Evolutionary conservation across 2,329 filamentous ascomycete genomes (phyloP), one percentile per base, ranked within the genome.

Genomic region (Penicillium brasilianum): DNA sequence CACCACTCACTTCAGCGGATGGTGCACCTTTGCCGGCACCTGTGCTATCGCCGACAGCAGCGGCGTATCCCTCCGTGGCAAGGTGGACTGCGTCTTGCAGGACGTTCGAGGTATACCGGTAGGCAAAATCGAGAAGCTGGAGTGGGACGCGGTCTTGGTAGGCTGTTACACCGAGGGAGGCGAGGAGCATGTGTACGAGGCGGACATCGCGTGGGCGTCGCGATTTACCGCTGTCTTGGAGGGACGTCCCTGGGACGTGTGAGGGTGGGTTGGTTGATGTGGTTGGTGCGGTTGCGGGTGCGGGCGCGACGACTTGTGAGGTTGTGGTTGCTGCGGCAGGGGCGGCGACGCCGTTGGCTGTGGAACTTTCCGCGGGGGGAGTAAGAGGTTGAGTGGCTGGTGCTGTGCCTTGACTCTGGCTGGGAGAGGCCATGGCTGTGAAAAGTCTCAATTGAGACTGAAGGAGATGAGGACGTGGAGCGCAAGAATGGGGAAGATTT

Each of bases 141-240:
- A 83, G 74, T 1, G 81, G 81, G 0, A 83, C 80, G n/a, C 81
- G 80, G 66, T 83, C 81, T 72, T 83, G 81, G 69, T 83, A 83
- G 14, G 80, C 76, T 16, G 75, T 80, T 48, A 83, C 79, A 39
- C 82, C 82, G 25, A 81, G 76, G 1, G 79, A 79, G 56, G 80
- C 77, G 51, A 83, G 80, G 44, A 83, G 75, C 72, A 83, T 81
- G 64, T 83, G 81, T 50, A 83, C 78, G 55, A 83, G 72, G 22
- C 82, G 81, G 46, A 82, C 79, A 66, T 83, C 82, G 65, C 81
- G 79, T 25, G 81, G 81, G 18, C 81, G 74, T 56, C 78, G 77
- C 20, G 79, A 78, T 60, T 78, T 81, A 13, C 80, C 81, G 58
- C 73, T 75, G 65, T 83, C 81, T 72, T 77, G 76, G 5, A 80